Percentiles rank a stretch among this genome's conserved stretches.
These are phyloP conservation scores for Diaporthe citriasiana DNA, from an alignment of 2,329 filamentous ascomycete species.

Conservation along the genomic window DNA sequence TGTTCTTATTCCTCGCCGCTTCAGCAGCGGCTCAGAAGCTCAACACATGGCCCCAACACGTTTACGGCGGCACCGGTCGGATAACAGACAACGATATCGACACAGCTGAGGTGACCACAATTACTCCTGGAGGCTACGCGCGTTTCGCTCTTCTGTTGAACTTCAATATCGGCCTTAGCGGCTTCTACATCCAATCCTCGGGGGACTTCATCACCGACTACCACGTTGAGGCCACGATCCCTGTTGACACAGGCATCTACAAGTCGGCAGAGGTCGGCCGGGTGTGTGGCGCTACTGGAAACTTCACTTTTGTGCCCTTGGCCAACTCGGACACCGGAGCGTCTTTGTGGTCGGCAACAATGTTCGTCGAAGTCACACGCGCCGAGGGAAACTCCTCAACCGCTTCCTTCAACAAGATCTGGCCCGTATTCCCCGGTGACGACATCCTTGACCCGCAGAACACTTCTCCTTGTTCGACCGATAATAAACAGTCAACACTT, in stretches of 20 bases:
- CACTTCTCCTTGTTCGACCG: conserved; percentile 1
- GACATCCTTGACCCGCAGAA: neutral
- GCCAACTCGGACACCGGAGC: neutral
- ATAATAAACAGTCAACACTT: neutral
- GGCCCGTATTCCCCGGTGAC: conserved; percentile 12
- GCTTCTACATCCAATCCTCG: conserved; percentile 3
- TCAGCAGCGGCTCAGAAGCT: conserved; percentile 1
- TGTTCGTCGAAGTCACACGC: neutral
- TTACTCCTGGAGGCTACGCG: neutral
- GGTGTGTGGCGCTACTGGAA: conserved; percentile 5
- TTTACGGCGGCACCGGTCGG: neutral
- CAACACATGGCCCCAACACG: neutral
- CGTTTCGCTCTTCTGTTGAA: neutral
- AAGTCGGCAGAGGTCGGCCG: neutral
- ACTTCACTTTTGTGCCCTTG: neutral
- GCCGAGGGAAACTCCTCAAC: neutral
- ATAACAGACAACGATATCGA: neutral
- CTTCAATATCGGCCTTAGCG: neutral
- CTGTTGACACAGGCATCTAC: no score
- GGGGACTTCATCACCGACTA: conserved; percentile 20
- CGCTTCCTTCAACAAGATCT: conserved; percentile 14
- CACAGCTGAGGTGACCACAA: neutral
- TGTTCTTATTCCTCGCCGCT: neutral
- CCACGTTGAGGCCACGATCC: neutral
- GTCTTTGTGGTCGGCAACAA: neutral